Conservation (phyloP, 2,329 filamentous ascomycete genomes). For the Aschersonia sp. region DNA sequence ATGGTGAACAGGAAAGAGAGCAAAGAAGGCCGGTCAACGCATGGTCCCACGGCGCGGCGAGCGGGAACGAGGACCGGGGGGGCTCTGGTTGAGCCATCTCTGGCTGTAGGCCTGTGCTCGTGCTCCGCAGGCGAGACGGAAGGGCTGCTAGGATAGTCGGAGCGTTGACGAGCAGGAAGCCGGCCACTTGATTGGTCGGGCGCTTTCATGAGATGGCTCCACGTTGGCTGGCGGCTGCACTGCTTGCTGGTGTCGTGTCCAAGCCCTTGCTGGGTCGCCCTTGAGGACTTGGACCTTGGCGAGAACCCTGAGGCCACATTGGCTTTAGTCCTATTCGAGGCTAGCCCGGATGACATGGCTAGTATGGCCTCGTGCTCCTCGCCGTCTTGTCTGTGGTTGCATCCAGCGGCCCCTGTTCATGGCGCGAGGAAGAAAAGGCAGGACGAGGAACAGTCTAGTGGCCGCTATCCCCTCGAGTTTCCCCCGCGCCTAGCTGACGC, state of each 20-base stretch:
- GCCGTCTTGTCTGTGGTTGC: no score
- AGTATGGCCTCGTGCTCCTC: no score
- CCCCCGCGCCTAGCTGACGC: no score
- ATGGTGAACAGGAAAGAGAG: neutral
- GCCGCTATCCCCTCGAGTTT: no score
- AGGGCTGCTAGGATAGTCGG: neutral
- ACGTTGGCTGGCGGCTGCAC: no score
- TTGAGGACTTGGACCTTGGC: neutral
- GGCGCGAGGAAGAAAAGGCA: no score
- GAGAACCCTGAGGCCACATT: neutral
- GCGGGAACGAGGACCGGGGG: neutral
- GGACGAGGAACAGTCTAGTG: no score
- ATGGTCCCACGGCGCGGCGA: no score
- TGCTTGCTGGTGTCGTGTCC: neutral
- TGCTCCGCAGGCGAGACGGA: neutral
- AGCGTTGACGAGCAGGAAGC: neutral
- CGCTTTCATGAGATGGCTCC: neutral
- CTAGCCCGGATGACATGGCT: no score
- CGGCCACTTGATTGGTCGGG: neutral
- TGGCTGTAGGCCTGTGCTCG: neutral
- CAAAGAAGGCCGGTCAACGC: constrained; percentile 7
- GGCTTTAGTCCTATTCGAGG: neutral
- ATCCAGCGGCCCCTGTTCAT: no score
- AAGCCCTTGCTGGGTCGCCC: neutral
- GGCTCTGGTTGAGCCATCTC: neutral